phyloP scores from a whole-genome alignment of 2,329 filamentous ascomycete genomes.

The Fusarium nematophilum region DNA sequence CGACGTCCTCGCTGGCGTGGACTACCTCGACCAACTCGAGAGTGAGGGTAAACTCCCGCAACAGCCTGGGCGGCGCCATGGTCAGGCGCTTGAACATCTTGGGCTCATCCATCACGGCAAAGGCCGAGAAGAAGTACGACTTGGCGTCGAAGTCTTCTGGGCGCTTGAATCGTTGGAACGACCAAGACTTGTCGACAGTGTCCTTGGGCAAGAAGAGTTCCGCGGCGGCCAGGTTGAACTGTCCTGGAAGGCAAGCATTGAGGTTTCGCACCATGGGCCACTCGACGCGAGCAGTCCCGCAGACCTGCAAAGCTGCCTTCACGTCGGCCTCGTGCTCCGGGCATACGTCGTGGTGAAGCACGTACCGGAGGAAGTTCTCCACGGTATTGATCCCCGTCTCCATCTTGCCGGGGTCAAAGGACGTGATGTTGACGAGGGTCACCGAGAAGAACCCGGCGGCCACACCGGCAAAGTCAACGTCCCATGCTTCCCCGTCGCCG shows the following conservation, averaged over 20 bases:
- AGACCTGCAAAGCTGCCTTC: slow-evolving; percentile 72
- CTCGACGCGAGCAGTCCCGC: slow-evolving; percentile 74
- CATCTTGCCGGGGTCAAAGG: slow-evolving; percentile 66
- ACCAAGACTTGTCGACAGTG: slow-evolving; percentile 43
- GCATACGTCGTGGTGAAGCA: slow-evolving; percentile 86
- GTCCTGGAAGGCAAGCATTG: slow-evolving; percentile 71
- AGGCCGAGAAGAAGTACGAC: slow-evolving; percentile 56
- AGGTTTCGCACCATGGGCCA: slow-evolving; percentile 69
- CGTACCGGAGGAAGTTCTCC: slow-evolving; percentile 88
- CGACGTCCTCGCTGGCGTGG: slow-evolving; percentile 54
- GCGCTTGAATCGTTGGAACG: slow-evolving; percentile 39
- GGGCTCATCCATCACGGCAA: slow-evolving; percentile 53
- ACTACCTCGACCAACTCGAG: slow-evolving; percentile 70
- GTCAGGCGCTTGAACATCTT: slow-evolving; percentile 47
- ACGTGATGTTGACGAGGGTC: slow-evolving; percentile 64
- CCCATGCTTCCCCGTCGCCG: slow-evolving; percentile 68
- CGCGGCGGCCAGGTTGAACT: slow-evolving; percentile 82
- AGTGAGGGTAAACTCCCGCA: slow-evolving; percentile 62
- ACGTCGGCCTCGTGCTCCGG: slow-evolving; percentile 81
- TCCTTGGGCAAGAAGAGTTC: slow-evolving; percentile 67
- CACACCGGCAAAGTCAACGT: slow-evolving; percentile 83
- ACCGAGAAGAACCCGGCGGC: slow-evolving; percentile 82
- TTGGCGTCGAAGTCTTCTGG: slow-evolving; percentile 57
- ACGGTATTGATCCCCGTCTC: slow-evolving; percentile 73
- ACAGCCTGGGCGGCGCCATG: slow-evolving; percentile 46